Evolutionary conservation across 768 basidiomycete species (phyloP), one percentile per base, ranked within the genome.

Genomic region (Boletus tomentosulus): DNA sequence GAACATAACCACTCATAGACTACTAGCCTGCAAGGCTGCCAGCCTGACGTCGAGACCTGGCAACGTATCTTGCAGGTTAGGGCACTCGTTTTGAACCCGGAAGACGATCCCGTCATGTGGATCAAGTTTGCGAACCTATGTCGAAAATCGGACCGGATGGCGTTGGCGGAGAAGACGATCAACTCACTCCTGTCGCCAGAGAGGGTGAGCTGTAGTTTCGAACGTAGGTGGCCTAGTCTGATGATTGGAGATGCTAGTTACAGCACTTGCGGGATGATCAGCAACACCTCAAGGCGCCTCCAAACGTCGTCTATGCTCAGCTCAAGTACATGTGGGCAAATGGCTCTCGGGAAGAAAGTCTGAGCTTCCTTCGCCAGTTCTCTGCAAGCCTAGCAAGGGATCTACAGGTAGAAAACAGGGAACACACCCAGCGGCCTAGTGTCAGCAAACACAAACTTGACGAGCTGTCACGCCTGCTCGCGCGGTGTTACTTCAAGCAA

Each of bases 31-130:
- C 87, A 92, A 74, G 97, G 94, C 2, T 98, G 95, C 71, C 94
- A 98, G 66, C 92, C 92, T 24, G 97, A 98, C 63, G 96, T 98
- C 33, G 97, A 99, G 71, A 93, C 97, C 5, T 99, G 97, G 97
- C 97, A 98, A 68, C 85, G 96, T 19, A 91, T 98, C 50, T 76
- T 99, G 9, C 96, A 98, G 76, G 93, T 99, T 46, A 83, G 97
- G 50, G 92, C 95, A 0, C 78, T 98, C 49, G 94, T 99, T 22
- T 77, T 98, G 27, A 89, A 84, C 42, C 96, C 97, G 0, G 90
- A 90, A 58, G 93, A 97, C 57, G 94, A 98, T 66, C 92, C 90
- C 42, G 82, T 89, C 44, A 98, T 97, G 85, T 98, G 95, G 94
- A 97, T 99, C 72, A 94, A 97, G 72, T 98, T 99, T 65, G 92